Percentiles rank a stretch among this genome's conserved stretches.
Evolutionary conservation across 2,329 filamentous ascomycete species (phyloP).

Genomic region (Harringtonia lauricola): DNA sequence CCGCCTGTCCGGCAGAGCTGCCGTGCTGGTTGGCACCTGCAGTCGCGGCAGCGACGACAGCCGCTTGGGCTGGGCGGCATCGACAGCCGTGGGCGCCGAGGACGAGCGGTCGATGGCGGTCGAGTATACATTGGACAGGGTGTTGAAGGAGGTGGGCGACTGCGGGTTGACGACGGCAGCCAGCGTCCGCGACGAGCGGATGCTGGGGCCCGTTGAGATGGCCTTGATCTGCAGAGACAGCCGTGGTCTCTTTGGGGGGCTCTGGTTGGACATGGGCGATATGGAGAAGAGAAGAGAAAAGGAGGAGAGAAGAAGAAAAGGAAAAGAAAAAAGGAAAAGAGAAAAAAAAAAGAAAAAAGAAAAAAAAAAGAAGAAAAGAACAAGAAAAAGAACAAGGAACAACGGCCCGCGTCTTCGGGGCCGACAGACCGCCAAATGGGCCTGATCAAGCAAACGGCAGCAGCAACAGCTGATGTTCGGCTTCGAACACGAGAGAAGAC

Average conservation of each 20-base stretch:
- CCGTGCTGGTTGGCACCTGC: constrained; percentile 13
- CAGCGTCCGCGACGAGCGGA: constrained; percentile 30
- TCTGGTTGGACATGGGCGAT: constrained; percentile 11
- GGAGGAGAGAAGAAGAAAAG: not conserved
- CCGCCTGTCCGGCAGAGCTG: constrained; percentile 15
- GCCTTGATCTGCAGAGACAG: constrained; percentile 38
- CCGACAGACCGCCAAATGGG: not conserved
- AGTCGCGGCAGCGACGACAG: constrained; percentile 22
- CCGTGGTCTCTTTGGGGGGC: constrained; percentile 38
- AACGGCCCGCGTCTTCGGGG: not conserved
- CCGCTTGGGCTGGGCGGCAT: constrained; percentile 11
- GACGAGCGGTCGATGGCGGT: constrained; percentile 50
- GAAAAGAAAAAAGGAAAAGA: not conserved
- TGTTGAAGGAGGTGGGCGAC: constrained; percentile 55
- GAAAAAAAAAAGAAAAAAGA: not conserved
- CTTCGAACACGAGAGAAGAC: too few species aligned
- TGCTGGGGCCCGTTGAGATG: constrained; percentile 22
- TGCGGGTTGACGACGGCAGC: constrained; percentile 39
- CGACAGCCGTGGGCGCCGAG: constrained; percentile 24
- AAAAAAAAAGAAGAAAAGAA: not conserved
- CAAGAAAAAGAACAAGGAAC: not conserved
- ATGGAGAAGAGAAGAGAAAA: not conserved
- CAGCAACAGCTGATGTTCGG: not conserved
- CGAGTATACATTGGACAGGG: constrained; percentile 53
- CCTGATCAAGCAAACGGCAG: not conserved